phyloP scores from a whole-genome alignment of 2,329 filamentous ascomycete genomes.

The Aspergillus ibericus region DNA sequence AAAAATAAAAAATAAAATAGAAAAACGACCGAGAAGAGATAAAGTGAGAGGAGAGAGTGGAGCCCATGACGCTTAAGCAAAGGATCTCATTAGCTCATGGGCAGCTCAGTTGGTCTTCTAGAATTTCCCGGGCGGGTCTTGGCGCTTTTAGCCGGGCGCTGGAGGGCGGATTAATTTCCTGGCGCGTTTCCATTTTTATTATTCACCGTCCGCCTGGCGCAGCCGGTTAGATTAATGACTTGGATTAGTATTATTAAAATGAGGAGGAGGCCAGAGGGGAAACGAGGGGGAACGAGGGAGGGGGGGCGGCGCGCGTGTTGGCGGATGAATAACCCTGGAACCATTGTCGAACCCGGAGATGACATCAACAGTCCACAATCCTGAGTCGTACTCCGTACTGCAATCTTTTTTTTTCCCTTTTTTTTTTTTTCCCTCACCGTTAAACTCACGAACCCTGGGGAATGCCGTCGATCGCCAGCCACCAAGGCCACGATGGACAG shows the following conservation, averaged over 20 bases:
- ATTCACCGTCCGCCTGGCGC: neutral
- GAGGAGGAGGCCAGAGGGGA: no score
- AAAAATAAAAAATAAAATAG: neutral
- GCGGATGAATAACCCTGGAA: neutral
- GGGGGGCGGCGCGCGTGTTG: no score
- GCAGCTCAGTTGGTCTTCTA: constrained; percentile 15
- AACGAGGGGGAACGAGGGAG: no score
- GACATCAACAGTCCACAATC: neutral
- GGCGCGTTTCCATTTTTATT: neutral
- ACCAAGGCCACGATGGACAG: neutral
- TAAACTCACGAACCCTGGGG: constrained; percentile 1
- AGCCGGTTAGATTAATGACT: neutral
- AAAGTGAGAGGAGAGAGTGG: constrained; percentile 17
- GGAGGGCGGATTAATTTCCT: neutral
- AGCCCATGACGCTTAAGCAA: constrained; percentile 16
- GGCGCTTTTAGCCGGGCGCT: neutral
- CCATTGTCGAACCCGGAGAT: neutral
- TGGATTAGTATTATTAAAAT: neutral
- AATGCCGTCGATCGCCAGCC: neutral
- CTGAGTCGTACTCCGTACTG: no score
- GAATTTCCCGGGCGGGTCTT: constrained; percentile 14
- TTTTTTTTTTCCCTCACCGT: neutral
- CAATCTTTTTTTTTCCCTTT: neutral
- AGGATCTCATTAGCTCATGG: constrained; percentile 15
- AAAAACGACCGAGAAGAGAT: constrained; percentile 1